Percentiles rank a stretch among this genome's conserved stretches.
Evolutionary conservation across 805 yeast species (phyloP).

Genomic region (Candida sakaeoensis): DNA sequence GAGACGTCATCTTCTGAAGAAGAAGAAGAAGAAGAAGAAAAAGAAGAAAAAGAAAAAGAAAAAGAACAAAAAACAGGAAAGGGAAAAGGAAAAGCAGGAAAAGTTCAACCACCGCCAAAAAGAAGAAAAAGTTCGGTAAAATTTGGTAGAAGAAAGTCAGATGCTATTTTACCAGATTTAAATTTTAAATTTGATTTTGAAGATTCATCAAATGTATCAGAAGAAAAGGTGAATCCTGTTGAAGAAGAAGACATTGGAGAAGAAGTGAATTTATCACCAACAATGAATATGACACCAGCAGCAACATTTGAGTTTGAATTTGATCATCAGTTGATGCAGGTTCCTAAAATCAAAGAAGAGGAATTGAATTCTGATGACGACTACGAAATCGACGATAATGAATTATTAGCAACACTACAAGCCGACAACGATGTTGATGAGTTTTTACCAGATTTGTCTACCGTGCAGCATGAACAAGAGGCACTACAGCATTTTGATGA

Average conservation of each 20-base stretch:
- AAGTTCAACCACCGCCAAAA: neutral
- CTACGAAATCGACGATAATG: slow-evolving; percentile 54
- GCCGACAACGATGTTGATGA: slow-evolving; percentile 45
- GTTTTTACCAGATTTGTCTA: slow-evolving; percentile 16
- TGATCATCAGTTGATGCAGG: slow-evolving; percentile 37
- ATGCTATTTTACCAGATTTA: slow-evolving; percentile 40
- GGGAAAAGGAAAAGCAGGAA: neutral
- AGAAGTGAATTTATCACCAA: slow-evolving; percentile 12
- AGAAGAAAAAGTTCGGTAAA: slow-evolving; percentile 15
- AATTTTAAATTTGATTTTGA: slow-evolving; percentile 42
- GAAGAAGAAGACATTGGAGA: slow-evolving; percentile 18
- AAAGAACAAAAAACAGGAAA: slow-evolving; percentile 2
- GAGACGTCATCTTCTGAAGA: slow-evolving; percentile 7
- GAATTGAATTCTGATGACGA: slow-evolving; percentile 59
- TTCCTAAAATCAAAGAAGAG: slow-evolving; percentile 49
- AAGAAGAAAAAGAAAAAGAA: neutral
- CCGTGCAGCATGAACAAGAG: neutral
- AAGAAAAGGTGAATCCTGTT: slow-evolving; percentile 11
- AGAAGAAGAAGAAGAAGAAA: neutral
- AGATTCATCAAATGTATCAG: slow-evolving; percentile 15
- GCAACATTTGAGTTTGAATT: slow-evolving; percentile 24
- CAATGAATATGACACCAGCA: slow-evolving; percentile 1
- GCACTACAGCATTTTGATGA: neutral
- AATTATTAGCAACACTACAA: slow-evolving; percentile 42
- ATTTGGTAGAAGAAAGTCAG: slow-evolving; percentile 34